These are phyloP conservation scores for Ciborinia camelliae DNA, from an alignment of 2,329 filamentous ascomycete genomes.

Conservation along the genomic window DNA sequence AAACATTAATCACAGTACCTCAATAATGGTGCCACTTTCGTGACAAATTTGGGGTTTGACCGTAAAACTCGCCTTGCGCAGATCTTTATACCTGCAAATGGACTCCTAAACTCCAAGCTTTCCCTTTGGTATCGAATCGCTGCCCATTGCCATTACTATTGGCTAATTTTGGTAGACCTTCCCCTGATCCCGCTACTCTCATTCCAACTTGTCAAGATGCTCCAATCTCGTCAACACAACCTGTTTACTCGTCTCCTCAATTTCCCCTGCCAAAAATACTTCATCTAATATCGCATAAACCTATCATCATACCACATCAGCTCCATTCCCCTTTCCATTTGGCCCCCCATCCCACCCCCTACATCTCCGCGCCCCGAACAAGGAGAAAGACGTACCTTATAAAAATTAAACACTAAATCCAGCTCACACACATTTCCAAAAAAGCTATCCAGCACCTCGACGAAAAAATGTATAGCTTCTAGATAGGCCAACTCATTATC, in stretches of 20 bases:
- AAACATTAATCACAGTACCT: conserved; percentile 15
- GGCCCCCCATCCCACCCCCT: neutral
- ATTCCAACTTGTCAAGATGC: conserved; percentile 95
- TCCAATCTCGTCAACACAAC: conserved; percentile 92
- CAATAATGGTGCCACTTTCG: conserved; percentile 10
- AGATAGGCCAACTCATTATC: conserved; percentile 97
- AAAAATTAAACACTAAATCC: conserved; percentile 81
- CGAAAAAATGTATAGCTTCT: conserved; percentile 98
- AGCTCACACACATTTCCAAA: conserved; percentile 99
- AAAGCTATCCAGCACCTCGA: conserved; percentile 96
- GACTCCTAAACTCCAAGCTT: conserved; percentile 8
- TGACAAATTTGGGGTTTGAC: conserved; percentile 8
- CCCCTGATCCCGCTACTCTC: neutral
- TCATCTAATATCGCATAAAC: conserved; percentile 98
- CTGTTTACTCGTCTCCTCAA: conserved; percentile 98
- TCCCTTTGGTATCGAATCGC: conserved; percentile 6
- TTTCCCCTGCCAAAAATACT: conserved; percentile 95
- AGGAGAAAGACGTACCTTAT: conserved; percentile 49
- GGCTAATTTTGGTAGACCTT: neutral
- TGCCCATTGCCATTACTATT: conserved; percentile 7
- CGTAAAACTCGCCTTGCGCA: conserved; percentile 2
- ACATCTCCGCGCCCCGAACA: neutral
- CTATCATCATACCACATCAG: conserved; percentile 40
- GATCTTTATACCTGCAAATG: neutral
- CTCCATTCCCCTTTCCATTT: neutral